phyloP scores from a whole-genome alignment of 2,329 filamentous ascomycete species.

The Apiospora hydei region DNA sequence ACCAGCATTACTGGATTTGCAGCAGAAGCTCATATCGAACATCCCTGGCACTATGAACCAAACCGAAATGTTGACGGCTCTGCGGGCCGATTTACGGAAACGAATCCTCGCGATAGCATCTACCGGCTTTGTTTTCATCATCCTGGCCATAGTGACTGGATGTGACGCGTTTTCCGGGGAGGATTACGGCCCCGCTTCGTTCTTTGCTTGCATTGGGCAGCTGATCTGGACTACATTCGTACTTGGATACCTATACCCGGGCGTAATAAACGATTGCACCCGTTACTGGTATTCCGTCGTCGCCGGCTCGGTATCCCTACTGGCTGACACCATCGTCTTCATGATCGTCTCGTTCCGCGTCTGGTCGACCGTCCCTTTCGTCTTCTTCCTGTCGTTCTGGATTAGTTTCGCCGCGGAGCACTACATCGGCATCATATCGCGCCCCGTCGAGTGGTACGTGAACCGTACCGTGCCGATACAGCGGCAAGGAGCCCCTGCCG shows the following conservation, averaged over 20 bases:
- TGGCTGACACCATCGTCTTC: constrained; percentile 31
- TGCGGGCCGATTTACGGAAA: no score
- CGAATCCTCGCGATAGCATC: no score
- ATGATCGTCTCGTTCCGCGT: constrained; percentile 34
- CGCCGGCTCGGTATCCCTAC: constrained; percentile 37
- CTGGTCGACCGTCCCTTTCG: constrained; percentile 46
- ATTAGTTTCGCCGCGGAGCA: constrained; percentile 47
- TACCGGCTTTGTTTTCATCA: no score
- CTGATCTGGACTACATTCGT: background rate
- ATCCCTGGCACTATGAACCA: no score
- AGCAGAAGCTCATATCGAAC: no score
- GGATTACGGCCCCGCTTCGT: no score
- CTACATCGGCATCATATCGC: constrained; percentile 39
- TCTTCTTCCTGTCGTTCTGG: constrained; percentile 45
- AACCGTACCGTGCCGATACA: no score
- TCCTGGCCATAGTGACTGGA: no score
- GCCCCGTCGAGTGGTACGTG: constrained; percentile 36
- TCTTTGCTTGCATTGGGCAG: background rate
- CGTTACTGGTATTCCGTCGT: constrained; percentile 16
- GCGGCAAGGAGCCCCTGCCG: no score
- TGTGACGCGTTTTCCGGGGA: no score
- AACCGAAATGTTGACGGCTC: no score
- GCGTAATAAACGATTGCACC: background rate
- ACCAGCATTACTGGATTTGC: no score
- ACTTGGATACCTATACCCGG: background rate